These are phyloP conservation scores for Candida tammaniensis DNA, from an alignment of 805 yeast genomes.

Conservation along the genomic window DNA sequence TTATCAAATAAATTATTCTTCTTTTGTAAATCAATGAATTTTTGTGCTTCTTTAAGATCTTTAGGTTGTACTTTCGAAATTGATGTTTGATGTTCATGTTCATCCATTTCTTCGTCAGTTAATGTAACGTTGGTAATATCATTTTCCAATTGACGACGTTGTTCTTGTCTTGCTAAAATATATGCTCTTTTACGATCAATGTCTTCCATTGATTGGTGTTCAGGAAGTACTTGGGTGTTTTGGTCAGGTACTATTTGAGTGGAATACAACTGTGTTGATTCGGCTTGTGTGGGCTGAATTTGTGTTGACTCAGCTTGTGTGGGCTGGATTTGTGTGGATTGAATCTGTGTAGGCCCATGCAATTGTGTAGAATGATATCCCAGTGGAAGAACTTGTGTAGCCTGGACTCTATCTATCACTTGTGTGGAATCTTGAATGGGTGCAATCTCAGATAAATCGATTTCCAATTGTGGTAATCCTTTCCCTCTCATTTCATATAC, in stretches of 20 bases:
- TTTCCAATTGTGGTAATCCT: constrained; percentile 32
- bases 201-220: constrained; percentile 1
- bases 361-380: too few relatives aligned
- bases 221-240: not conserved
- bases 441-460: constrained; percentile 16
- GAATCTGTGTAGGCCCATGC: constrained; percentile 4
- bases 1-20: constrained; percentile 19
- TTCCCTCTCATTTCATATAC: not conserved
- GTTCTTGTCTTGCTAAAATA: constrained; percentile 2
- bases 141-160: constrained; percentile 4
- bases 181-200: not conserved
- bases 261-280: not conserved
- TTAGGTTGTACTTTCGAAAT: constrained; percentile 18
- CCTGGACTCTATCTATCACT: not conserved
- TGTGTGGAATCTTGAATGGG: constrained; percentile 8
- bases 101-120: constrained; percentile 41
- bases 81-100: constrained; percentile 21
- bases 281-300: not conserved
- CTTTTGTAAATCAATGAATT: constrained; percentile 33
- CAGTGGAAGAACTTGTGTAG: not conserved
- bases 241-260: not conserved
- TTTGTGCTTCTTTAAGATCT: constrained; percentile 30
- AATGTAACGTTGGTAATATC: constrained; percentile 32
- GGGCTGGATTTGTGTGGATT: not conserved
- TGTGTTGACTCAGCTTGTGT: constrained; percentile 2